Base-by-base conservation (phyloP, 768 basidiomycete genomes). In the Boletellus ananas region DNA sequence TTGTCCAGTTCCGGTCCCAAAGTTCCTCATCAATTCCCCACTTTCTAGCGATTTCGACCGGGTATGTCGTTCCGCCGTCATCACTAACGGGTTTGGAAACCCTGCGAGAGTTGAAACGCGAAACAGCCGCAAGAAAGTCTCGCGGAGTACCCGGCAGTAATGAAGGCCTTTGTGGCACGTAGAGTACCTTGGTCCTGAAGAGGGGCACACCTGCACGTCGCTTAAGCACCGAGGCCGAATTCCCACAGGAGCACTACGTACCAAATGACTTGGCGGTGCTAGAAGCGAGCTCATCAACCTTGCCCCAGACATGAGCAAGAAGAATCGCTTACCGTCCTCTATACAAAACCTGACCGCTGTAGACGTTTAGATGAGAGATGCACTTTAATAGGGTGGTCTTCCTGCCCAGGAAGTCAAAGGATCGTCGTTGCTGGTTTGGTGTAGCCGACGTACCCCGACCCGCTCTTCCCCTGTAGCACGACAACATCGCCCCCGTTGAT, bases 111-210 rank as follows among this genome's bases (percentile, higher is more conserved):
- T 57, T 57, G 60, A 89, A 85, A 7, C 73, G 68, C 25, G 71
- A 70, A 51, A 93, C 70, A 0, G 78, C 72, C 3, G 67, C 61
- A 49, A 94, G 69, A 58, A 94, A 90, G 51, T 85, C 83, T 20
- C 76, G 73, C 0, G 93, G 93, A 3, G 87, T 85, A 4, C 86
- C 87, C 1, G 90, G 80, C 18, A 95, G 79, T n/a, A 94, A 73
- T 1, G 91, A 87, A 0, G 93, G 86, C 35, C 93, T 75, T 67
- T 95, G 93, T 1, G 93, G 92, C 21, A 94, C 84, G 64, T 95
- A 95, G 51, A 85, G 78, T 3, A 95, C 83, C 47, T 76, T 78
- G 0, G 85, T 91, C 44, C 93, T 81, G 69, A 84, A 95, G 16
- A 64, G 62, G 3, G 93, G 90, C 20, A 93, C 79, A 12, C 87